Conservation (phyloP, 805 yeast genomes). For the Osmozyma mogii region DNA sequence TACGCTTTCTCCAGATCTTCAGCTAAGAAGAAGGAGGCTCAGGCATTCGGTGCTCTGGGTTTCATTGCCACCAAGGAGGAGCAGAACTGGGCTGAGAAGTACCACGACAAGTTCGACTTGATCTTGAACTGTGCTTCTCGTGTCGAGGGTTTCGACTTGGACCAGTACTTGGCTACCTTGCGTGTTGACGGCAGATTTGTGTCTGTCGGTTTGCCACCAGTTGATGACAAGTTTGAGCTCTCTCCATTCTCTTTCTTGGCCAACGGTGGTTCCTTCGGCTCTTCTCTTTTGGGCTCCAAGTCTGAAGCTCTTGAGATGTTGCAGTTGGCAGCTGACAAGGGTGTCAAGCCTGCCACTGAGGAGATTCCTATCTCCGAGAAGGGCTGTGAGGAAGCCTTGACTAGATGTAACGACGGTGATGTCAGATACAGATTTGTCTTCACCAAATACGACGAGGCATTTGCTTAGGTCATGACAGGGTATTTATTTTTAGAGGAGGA, state of each 20-base stretch:
- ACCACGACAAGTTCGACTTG: conserved; percentile 36
- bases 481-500: no score
- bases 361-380: conserved; percentile 45
- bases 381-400: conserved; percentile 48
- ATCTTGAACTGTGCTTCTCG: conserved; percentile 48
- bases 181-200: conserved; percentile 53
- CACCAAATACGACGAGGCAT: conserved; percentile 45
- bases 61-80: conserved; percentile 48
- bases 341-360: conserved; percentile 58
- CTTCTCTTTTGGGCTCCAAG: conserved; percentile 56
- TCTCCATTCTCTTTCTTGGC: conserved; percentile 45
- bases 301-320: conserved; percentile 61
- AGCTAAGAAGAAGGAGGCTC: conserved; percentile 42
- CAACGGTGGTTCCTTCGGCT: conserved; percentile 45
- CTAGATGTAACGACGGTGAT: conserved; percentile 46
- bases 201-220: conserved; percentile 59
- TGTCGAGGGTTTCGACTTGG: conserved; percentile 41
- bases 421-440: conserved; percentile 60
- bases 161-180: conserved; percentile 40
- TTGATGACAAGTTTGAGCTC: conserved; percentile 35
- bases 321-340: conserved; percentile 51
- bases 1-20: conserved; percentile 46
- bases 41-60: conserved; percentile 44
- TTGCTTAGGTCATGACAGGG: conserved; percentile 14
- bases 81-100: conserved; percentile 32